These are phyloP conservation scores for Metschnikowia continentalis DNA, from an alignment of 805 yeast genomes.

Conservation along the genomic window DNA sequence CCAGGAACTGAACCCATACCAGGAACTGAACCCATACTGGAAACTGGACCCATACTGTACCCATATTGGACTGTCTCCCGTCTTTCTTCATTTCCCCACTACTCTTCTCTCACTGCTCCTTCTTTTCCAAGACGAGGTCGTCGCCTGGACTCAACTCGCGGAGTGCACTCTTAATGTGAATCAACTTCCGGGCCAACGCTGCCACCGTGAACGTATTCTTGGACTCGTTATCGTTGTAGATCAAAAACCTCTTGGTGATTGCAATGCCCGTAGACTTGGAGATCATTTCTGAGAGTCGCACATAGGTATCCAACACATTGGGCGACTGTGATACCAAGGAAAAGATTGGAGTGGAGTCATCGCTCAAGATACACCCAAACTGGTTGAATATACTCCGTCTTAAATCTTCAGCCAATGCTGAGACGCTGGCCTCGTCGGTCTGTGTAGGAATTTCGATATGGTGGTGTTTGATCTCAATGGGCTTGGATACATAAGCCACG, in stretches of 20 bases:
- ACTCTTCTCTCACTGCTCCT: constrained; percentile 9
- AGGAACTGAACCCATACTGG: too few species aligned
- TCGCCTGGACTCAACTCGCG: constrained; percentile 31
- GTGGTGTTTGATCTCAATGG: constrained; percentile 56
- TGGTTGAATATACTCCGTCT: constrained; percentile 29
- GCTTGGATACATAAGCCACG: constrained; percentile 60
- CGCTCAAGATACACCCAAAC: constrained; percentile 19
- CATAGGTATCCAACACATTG: constrained; percentile 28
- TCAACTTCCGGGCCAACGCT: constrained; percentile 29
- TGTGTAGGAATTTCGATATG: constrained; percentile 33
- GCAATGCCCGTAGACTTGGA: constrained; percentile 34
- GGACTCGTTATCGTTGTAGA: constrained; percentile 20
- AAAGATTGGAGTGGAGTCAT: constrained; percentile 26
- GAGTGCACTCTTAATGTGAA: constrained; percentile 32
- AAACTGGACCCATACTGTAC: not conserved
- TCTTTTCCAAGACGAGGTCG: constrained; percentile 9
- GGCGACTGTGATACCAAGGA: constrained; percentile 23
- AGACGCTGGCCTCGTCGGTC: constrained; percentile 22
- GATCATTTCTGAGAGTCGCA: constrained; percentile 24
- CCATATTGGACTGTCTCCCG: not conserved
- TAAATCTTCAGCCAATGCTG: constrained; percentile 29
- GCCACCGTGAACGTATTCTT: constrained; percentile 24
- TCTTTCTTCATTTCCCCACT: not conserved
- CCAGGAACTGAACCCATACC: too few species aligned
- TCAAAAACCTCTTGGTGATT: constrained; percentile 36